Percentiles rank a stretch among this genome's conserved stretches.
Conservation (phyloP, 2,329 filamentous ascomycete genomes). For the Pseudocercospora crystallina region DNA sequence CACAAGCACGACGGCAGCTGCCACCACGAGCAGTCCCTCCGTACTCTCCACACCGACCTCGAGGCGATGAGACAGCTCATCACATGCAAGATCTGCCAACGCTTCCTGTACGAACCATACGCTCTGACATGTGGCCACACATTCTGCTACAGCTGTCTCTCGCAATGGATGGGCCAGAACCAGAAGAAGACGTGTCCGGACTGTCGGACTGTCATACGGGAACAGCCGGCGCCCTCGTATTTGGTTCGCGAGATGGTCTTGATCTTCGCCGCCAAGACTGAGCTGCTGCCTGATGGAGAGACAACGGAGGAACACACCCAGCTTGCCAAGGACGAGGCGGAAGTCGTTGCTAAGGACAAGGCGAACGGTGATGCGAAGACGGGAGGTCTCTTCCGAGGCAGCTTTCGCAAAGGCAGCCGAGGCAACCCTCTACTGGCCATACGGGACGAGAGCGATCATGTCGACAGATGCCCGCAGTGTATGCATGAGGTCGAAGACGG, state of each 20-base stretch:
- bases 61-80: slow-evolving; percentile 60
- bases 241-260: slow-evolving; percentile 65
- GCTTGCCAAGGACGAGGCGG: slow-evolving; percentile 60
- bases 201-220: slow-evolving; percentile 60
- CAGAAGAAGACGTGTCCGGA: slow-evolving; percentile 69
- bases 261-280: slow-evolving; percentile 59
- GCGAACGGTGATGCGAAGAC: slow-evolving; percentile 49
- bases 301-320: slow-evolving; percentile 60
- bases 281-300: slow-evolving; percentile 63
- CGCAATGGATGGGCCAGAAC: slow-evolving; percentile 54
- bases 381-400: slow-evolving; percentile 64
- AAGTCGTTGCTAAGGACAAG: slow-evolving; percentile 60
- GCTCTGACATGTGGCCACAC: slow-evolving; percentile 68
- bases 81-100: slow-evolving; percentile 68
- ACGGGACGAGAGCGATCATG: slow-evolving; percentile 59
- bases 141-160: slow-evolving; percentile 62
- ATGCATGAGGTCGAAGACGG: slow-evolving; percentile 64
- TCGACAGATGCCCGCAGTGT: slow-evolving; percentile 63
- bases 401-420: slow-evolving; percentile 45
- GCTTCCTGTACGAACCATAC: slow-evolving; percentile 68
- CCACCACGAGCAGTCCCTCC: slow-evolving; percentile 28
- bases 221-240: slow-evolving; percentile 64
- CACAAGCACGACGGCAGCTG: slow-evolving; percentile 12
- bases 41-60: slow-evolving; percentile 49
- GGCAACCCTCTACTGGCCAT: slow-evolving; percentile 41